Evolutionary conservation across 352 stramenopile genomes (phyloP).

Genomic region (Thalassiosira ordinaria): DNA sequence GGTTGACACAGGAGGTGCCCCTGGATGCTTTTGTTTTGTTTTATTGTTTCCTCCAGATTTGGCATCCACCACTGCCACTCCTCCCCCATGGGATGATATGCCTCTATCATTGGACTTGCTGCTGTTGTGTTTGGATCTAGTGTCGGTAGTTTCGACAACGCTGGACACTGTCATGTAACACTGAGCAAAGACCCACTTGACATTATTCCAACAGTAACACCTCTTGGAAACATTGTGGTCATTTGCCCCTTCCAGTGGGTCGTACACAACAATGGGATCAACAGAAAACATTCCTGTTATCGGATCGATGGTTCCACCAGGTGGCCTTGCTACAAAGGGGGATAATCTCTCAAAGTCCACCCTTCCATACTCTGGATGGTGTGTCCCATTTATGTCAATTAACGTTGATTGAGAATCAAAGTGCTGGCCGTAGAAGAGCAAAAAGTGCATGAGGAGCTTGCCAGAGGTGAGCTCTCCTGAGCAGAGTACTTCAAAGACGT

Average conservation of each 20-base stretch:
- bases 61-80: too few relatives aligned
- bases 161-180: conserved; percentile 82
- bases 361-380: conserved; percentile 61
- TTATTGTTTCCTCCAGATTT: conserved; percentile 6
- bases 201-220: conserved; percentile 83
- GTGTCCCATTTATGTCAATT: conserved; percentile 79
- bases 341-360: conserved; percentile 47
- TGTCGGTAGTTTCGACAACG: conserved; percentile 67
- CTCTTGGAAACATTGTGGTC: conserved; percentile 81
- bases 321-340: conserved; percentile 64
- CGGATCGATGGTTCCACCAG: conserved; percentile 73
- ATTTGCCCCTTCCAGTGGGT: conserved; percentile 77
- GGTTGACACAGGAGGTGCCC: conserved; percentile 36
- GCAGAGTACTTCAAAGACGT: conserved; percentile 85
- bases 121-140: conserved; percentile 28
- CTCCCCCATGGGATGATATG: not conserved
- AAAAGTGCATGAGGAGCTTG: conserved; percentile 85
- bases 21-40: conserved; percentile 5
- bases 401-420: conserved; percentile 79
- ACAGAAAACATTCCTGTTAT: conserved; percentile 82
- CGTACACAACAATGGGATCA: conserved; percentile 83
- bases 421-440: conserved; percentile 82
- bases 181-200: conserved; percentile 83
- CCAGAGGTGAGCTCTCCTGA: conserved; percentile 78
- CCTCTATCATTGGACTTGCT: conserved; percentile 19